Evolutionary conservation across 2,329 filamentous ascomycete genomes (phyloP).

Genomic region (Sporothrix dimorphospora): DNA sequence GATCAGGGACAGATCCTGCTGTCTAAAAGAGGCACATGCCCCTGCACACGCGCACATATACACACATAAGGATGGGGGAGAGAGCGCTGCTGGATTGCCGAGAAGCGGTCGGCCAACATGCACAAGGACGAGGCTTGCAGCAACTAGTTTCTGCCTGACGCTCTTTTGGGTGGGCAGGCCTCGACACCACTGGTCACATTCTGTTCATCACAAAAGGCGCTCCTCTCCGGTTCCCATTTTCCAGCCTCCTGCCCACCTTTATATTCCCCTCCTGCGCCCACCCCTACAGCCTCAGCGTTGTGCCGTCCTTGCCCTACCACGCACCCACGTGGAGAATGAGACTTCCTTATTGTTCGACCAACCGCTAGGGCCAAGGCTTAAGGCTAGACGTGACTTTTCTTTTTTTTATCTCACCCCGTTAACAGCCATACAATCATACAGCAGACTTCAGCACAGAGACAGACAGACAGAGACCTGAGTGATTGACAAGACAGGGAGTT

Average conservation of each 20-base stretch:
- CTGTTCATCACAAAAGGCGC: neutral
- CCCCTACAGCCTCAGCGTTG: neutral
- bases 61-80: neutral
- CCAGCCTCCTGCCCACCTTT: neutral
- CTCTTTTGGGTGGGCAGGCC: neutral
- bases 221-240: neutral
- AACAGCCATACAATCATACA: neutral
- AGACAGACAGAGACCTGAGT: neutral
- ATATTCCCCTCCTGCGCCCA: slow-evolving; percentile 13
- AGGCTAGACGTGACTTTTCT: neutral
- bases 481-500: neutral
- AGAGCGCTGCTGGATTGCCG: neutral
- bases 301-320: slow-evolving; percentile 11
- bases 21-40: neutral
- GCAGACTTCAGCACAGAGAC: neutral
- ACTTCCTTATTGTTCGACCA: neutral
- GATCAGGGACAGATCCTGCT: neutral
- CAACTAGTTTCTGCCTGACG: neutral
- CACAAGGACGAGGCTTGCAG: neutral
- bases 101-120: neutral
- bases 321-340: slow-evolving; percentile 19
- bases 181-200: neutral
- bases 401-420: neutral
- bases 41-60: neutral
- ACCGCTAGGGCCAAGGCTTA: neutral